These are phyloP conservation scores for Clarireedia monteithiana DNA, from an alignment of 2,329 filamentous ascomycete species.

Conservation along the genomic window DNA sequence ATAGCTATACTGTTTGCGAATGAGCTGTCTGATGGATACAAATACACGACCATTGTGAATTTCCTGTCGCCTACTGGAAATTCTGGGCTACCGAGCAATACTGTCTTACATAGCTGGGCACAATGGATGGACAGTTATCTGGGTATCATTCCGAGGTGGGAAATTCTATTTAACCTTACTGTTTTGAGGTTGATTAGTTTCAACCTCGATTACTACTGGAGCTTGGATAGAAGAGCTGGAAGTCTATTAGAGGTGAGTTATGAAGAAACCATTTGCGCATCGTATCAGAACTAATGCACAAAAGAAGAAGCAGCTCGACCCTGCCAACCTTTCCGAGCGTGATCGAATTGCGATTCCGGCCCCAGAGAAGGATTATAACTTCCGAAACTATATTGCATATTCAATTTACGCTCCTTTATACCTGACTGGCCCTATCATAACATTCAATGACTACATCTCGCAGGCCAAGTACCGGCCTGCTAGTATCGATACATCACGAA, in stretches of 20 bases:
- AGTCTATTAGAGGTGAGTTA: conserved; percentile 73
- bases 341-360: conserved; percentile 78
- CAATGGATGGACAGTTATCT: conserved; percentile 69
- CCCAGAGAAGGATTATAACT: conserved; percentile 60
- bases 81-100: conserved; percentile 4
- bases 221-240: conserved; percentile 51
- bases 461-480: conserved; percentile 69
- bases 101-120: conserved; percentile 41
- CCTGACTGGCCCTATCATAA: conserved; percentile 85
- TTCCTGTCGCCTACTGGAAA: conserved; percentile 34
- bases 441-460: conserved; percentile 95
- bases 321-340: conserved; percentile 75
- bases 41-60: conserved; percentile 53
- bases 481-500: conserved; percentile 64
- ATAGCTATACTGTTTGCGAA: conserved; percentile 81
- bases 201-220: conserved; percentile 97
- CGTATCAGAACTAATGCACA: conserved; percentile 48
- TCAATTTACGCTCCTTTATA: conserved; percentile 88
- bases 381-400: conserved; percentile 86
- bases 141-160: conserved; percentile 85
- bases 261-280: background rate
- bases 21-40: conserved; percentile 74
- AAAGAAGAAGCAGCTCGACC: conserved; percentile 98
- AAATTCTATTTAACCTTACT: conserved; percentile 96
- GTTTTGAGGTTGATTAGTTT: conserved; percentile 90